Base-by-base conservation (phyloP, 805 yeast species). In the Wickerhamomyces bovis region DNA sequence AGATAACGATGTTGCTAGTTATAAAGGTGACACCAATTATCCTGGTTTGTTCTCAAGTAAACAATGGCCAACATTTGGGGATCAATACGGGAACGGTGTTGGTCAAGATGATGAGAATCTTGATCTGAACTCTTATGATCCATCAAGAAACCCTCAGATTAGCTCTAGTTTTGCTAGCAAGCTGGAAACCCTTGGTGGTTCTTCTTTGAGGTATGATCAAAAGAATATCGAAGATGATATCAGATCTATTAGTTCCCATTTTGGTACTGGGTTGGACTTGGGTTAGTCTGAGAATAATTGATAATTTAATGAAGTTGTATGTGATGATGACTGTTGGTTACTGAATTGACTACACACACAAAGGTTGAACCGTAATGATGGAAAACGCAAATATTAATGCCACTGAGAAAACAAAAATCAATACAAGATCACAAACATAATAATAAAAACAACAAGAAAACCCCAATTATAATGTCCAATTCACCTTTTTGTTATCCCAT, bases 161-260 rank as follows among this genome's bases (percentile, higher is more conserved):
- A 64, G 64, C 35, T 53, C 70, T 7, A 68, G 72, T 48, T 71
- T 65, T 42, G 66, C 66, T 38, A 55, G 58, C 15, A 67, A 61
- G 48, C 55, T 72, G 43, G 56, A 54, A 15, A 55, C 60, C 28
- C 30, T 60, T n/a, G 58, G 64, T 44, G 49, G 55, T 12, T 56
- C 59, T n/a, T 52, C 53, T 3, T 51, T 54, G 21, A 48, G 56
- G 36, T 53, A 51, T 41, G 53, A 49, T 10, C 48, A 46, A 38
- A 44, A 43, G 15, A 52, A 49, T 21, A 53, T 53, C 39, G 56
- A 53, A 41, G 56, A 53, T 47, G 56, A 53, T 42, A 49, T 53
- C 21, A 45, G 49, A 49, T 47, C 50, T 40, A 36, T 53, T 4
- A 47, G 44, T 23, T 45, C 56, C 2, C 44, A 46, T 16, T 47